Base-by-base conservation (phyloP, 176 grass and related monocot species). In the Saccharum officinarum region DNA sequence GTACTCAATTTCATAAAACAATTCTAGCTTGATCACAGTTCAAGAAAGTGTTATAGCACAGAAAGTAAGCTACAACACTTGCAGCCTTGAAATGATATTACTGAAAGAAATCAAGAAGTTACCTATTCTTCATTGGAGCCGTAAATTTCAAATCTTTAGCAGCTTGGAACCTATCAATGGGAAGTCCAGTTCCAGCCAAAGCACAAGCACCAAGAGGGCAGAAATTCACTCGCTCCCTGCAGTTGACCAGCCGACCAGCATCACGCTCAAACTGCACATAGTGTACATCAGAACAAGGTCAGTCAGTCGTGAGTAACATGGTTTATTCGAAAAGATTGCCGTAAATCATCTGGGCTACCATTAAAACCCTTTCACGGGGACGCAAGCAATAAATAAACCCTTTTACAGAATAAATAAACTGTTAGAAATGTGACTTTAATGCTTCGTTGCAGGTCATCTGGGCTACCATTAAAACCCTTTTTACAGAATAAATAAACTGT, bases 181-280 rank as follows among this genome's bases (percentile, higher is more conserved):
- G 90, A 82, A 98, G 97, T 17, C 97, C 93, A 38, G 97, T 98
- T 78, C 97, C 97, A 89, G 97, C 97, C 87, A 98, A 87, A 81
- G 97, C 97, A 91, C 97, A 95, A 85, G 93, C 97, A 86, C 97
- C 97, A 54, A 98, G 87, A 75, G 97, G 97, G 45, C 93, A 98
- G 74, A 95, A 95, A 84, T 98, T 98, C 84, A 98, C 69, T 34
- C 90, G 75, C 77, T 95, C 93, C 86, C 94, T 94, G 88, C 97
- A 98, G 80, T 95, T 90, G 47, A 91, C 78, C 61, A 98, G 81
- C 45, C 97, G 86, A 25, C 91, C 91, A 72, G 88, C 87, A 94
- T 98, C 97, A 66, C 97, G 93, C 73, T 96, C 93, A 85, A 98
- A 87, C 97, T 98, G 81, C 72, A 42, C 64, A 84, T 52, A 63